Evolutionary conservation across 768 basidiomycete species (phyloP).

Genomic region (Tremella fuciformis): DNA sequence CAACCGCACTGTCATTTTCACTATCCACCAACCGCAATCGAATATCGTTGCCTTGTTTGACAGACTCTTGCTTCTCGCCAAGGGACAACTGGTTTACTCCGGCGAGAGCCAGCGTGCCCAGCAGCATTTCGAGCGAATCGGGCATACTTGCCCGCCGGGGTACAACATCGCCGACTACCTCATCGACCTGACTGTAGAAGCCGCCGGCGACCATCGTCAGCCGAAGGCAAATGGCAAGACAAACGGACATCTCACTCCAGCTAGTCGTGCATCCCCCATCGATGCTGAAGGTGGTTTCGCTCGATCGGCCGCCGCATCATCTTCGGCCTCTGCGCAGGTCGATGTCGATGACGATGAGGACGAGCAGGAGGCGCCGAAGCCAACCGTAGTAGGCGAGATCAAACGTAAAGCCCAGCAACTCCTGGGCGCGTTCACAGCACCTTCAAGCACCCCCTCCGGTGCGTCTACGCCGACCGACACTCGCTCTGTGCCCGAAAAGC

Average conservation of each 20-base stretch:
- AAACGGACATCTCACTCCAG: slow-evolving; percentile 10
- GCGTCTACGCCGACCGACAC: slow-evolving; percentile 48
- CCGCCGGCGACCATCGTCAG: slow-evolving; percentile 51
- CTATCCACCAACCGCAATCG: slow-evolving; percentile 95
- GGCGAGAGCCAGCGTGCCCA: slow-evolving; percentile 73
- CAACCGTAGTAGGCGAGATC: slow-evolving; percentile 22
- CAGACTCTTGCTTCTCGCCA: slow-evolving; percentile 77
- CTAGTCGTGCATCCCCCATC: not conserved
- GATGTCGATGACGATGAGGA: slow-evolving; percentile 17
- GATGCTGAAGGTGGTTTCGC: slow-evolving; percentile 36
- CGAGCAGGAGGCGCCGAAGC: not conserved
- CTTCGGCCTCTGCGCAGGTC: not conserved
- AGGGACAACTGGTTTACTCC: slow-evolving; percentile 79
- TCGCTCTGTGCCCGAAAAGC: slow-evolving; percentile 54
- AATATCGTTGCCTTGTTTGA: slow-evolving; percentile 97
- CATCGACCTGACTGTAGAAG: slow-evolving; percentile 60
- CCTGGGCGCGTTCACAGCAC: slow-evolving; percentile 37
- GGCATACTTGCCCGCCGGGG: slow-evolving; percentile 80
- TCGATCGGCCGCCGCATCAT: not conserved
- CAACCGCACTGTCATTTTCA: slow-evolving; percentile 93
- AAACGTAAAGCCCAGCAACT: slow-evolving; percentile 40
- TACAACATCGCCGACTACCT: slow-evolving; percentile 97
- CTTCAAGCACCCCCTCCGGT: slow-evolving; percentile 17
- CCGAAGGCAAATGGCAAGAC: slow-evolving; percentile 13
- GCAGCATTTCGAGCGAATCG: slow-evolving; percentile 73